phyloP scores from a whole-genome alignment of 257 asterid genomes.

The Fraxinus americana region DNA sequence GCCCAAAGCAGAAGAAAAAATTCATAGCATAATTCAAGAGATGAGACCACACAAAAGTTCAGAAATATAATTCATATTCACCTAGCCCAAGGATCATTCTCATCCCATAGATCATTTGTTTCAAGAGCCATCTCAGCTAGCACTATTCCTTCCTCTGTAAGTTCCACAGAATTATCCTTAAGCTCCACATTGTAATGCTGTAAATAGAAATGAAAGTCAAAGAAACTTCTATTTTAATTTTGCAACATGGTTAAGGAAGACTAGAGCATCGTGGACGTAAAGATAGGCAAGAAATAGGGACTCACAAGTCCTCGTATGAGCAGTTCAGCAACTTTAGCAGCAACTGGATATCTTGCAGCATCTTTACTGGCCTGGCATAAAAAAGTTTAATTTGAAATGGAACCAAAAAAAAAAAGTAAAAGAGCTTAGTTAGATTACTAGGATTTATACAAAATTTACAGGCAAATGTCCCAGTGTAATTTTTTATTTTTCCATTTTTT shows the following conservation, averaged over 20 bases:
- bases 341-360: conserved; percentile 95
- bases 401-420: not conserved
- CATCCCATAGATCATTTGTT: conserved; percentile 96
- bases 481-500: conserved; percentile 1
- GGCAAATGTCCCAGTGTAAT: not conserved
- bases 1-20: not conserved
- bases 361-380: conserved; percentile 70
- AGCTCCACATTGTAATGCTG: conserved; percentile 94
- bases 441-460: not conserved
- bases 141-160: conserved; percentile 87
- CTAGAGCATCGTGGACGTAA: not conserved
- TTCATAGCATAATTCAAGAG: not conserved
- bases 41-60: conserved; percentile 6
- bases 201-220: conserved; percentile 27
- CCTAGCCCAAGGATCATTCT: conserved; percentile 99
- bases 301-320: conserved; percentile 75
- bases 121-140: conserved; percentile 96
- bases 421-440: not conserved
- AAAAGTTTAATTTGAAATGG: conserved; percentile 20
- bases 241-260: not conserved
- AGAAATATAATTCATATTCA: conserved; percentile 33
- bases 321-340: conserved; percentile 89
- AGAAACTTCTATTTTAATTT: conserved; percentile 2
- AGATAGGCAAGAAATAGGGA: conserved; percentile 23
- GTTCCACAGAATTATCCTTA: conserved; percentile 91